phyloP scores from a whole-genome alignment of 2,329 filamentous ascomycete genomes.

The Sphaceloma murrayae region DNA sequence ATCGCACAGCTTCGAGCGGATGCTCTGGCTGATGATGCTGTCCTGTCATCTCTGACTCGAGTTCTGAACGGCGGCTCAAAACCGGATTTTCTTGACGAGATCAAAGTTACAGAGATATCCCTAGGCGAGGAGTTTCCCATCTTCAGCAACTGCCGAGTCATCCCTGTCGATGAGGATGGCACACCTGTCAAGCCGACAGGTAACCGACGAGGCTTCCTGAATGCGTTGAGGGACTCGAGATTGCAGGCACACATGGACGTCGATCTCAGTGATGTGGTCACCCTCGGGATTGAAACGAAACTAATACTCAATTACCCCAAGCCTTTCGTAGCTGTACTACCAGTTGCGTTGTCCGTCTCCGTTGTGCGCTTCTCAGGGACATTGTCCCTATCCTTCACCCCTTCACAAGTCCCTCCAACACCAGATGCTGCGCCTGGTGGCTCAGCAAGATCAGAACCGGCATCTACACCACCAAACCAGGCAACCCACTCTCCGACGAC shows the following conservation, averaged over 20 bases:
- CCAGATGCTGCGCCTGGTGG: constrained; percentile 16
- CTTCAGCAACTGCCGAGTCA: constrained; percentile 94
- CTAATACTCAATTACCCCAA: constrained; percentile 91
- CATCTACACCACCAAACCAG: constrained; percentile 21
- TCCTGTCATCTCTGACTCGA: constrained; percentile 73
- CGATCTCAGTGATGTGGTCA: constrained; percentile 91
- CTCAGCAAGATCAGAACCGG: constrained; percentile 29
- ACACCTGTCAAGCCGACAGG: constrained; percentile 37
- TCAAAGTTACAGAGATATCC: constrained; percentile 85
- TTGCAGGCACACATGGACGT: constrained; percentile 95
- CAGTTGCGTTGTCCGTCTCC: constrained; percentile 82
- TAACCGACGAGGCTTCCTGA: constrained; percentile 27
- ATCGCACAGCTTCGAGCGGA: constrained; percentile 92
- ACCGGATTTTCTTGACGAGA: constrained; percentile 87
- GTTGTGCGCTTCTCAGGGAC: constrained; percentile 94
- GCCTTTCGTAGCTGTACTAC: constrained; percentile 75
- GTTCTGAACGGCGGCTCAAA: constrained; percentile 75
- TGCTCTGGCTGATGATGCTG: constrained; percentile 82
- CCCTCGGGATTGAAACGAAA: constrained; percentile 87
- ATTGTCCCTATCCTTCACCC: constrained; percentile 84
- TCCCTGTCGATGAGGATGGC: constrained; percentile 77
- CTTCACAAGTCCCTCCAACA: constrained; percentile 39
- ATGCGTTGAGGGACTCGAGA: constrained; percentile 52
- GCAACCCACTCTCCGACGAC: constrained; percentile 50
- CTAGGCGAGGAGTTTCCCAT: constrained; percentile 97